Conservation (phyloP, 2,329 filamentous ascomycete species). For the Rutstroemia sp. region DNA sequence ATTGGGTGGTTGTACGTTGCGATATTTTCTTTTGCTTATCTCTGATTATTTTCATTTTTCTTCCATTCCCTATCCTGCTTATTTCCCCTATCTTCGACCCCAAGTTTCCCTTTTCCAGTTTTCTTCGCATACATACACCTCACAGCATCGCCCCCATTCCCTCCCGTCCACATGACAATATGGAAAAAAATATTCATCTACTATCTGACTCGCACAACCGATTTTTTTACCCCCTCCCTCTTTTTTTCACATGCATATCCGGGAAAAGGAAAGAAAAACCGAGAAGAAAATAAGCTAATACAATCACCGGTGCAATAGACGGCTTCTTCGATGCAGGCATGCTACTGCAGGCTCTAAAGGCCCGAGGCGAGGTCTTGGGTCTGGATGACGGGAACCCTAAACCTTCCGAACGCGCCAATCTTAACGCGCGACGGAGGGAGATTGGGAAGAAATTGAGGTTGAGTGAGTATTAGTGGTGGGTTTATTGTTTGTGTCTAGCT, state of each 20-base stretch:
- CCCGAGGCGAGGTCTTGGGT: constrained; percentile 50
- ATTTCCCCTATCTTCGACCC: background rate
- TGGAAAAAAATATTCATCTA: background rate
- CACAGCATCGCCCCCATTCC: too few species aligned
- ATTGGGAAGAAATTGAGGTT: constrained; percentile 68
- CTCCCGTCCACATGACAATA: background rate
- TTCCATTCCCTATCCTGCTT: constrained; percentile 6
- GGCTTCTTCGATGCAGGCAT: constrained; percentile 97
- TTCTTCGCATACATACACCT: constrained; percentile 8
- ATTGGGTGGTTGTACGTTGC: constrained; percentile 80
- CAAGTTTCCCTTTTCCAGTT: constrained; percentile 1
- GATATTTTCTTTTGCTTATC: background rate
- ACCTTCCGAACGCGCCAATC: constrained; percentile 51
- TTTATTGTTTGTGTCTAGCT: background rate
- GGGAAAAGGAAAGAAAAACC: background rate
- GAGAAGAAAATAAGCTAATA: background rate
- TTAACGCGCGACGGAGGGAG: constrained; percentile 53
- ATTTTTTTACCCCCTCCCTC: too few species aligned
- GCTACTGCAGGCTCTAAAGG: constrained; percentile 81
- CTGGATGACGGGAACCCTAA: constrained; percentile 39
- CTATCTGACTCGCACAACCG: background rate
- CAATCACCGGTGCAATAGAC: constrained; percentile 45
- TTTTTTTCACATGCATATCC: background rate
- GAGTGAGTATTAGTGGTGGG: constrained; percentile 48
- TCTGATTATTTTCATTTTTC: background rate